Conservation (phyloP, 148 eudicot species). For the Chenopodium formosanum region DNA sequence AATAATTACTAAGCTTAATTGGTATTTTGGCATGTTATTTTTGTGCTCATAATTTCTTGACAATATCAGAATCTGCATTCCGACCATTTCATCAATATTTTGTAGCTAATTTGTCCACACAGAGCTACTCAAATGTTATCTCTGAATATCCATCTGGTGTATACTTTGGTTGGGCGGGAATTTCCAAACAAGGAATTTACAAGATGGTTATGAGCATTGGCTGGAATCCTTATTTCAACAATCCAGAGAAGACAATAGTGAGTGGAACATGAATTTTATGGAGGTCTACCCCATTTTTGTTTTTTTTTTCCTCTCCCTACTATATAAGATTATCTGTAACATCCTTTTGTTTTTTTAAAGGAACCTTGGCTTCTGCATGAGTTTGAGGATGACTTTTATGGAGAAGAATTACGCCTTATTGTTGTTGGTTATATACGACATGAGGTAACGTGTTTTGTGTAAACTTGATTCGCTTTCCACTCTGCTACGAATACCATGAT, state of each 20-base stretch:
- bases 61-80: neutral
- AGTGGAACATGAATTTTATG: slow-evolving; percentile 32
- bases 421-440: slow-evolving; percentile 90
- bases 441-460: slow-evolving; percentile 49
- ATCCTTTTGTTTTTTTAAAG: slow-evolving; percentile 32
- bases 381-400: slow-evolving; percentile 85
- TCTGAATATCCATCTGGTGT: slow-evolving; percentile 82
- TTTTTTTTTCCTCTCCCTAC: neutral
- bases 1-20: too few relatives aligned
- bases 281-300: neutral
- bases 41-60: neutral
- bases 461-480: neutral
- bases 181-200: slow-evolving; percentile 65
- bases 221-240: slow-evolving; percentile 90
- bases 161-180: slow-evolving; percentile 92
- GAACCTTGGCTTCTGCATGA: slow-evolving; percentile 99
- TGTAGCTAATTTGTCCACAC: slow-evolving; percentile 77
- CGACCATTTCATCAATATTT: slow-evolving; percentile 1
- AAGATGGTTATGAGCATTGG: slow-evolving; percentile 99
- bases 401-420: slow-evolving; percentile 72
- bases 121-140: slow-evolving; percentile 60
- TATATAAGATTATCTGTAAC: neutral
- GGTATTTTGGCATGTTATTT: neutral
- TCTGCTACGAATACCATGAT: neutral
- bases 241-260: slow-evolving; percentile 90